Base-by-base conservation (phyloP, 345 rosid genomes). In the Corchorus olitorius region DNA sequence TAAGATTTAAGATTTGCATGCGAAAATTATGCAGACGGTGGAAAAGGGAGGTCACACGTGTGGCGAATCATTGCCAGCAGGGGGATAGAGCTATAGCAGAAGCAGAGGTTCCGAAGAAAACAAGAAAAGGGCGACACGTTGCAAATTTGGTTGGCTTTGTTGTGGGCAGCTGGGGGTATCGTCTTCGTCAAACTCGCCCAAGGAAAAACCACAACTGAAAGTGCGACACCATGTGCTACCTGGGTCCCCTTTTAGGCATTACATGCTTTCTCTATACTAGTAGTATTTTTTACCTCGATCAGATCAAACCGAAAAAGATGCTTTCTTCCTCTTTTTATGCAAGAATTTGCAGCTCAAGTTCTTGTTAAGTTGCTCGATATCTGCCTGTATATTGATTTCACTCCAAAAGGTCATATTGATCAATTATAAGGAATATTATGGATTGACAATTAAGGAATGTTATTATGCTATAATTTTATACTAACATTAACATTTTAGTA, bases 161-260 rank as follows among this genome's bases (percentile, higher is more conserved):
- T 17, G 19, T 6, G 45, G 20, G 66, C 45, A 62, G 65, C 17
- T 17, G 50, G 8, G 48, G 48, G 22, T 39, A 37, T 64, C 69
- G 49, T 17, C 69, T 39, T 39, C 16, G 49, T 64, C 27, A 65
- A 65, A 41, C 49, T 17, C 49, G 46, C 67, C 67, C 46, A 7
- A 65, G n/a, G 13, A 39, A 65, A 65, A 65, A 65, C 48, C 50
- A 41, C 69, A 65, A n/a, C 33, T 65, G 50, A 65, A 65, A 65
- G 69, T 39, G 69, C 33, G 49, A 65, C 50, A 65, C 69, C 49
- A 65, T 41, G 49, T 65, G 69, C 69, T 39, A 14, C 50, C 69
- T 39, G 69, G 49, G 33, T 8, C 33, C 69, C 48, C 69, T n/a
- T 39, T 39, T 6, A 3, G 12, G 1, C 10, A 34, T 33, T 33